phyloP scores from a whole-genome alignment of 2,329 filamentous ascomycete genomes.

The Mariannaea sp. region DNA sequence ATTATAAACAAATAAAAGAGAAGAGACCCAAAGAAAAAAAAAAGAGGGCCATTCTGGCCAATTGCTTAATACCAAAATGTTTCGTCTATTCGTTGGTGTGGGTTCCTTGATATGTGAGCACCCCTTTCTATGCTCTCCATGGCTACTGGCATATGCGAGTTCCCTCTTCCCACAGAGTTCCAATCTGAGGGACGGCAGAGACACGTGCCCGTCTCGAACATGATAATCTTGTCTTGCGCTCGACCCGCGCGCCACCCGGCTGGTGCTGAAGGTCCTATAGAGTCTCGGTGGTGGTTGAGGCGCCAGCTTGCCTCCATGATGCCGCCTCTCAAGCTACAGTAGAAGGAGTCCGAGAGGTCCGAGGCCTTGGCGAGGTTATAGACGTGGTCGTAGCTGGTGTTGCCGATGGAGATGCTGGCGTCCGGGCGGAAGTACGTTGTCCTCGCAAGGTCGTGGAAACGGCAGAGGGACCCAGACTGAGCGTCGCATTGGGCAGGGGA shows the following conservation, averaged over 20 bases:
- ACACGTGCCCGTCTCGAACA: constrained; percentile 42
- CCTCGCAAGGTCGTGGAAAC: constrained; percentile 54
- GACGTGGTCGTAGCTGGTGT: constrained; percentile 41
- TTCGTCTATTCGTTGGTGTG: neutral
- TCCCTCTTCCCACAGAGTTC: constrained; percentile 26
- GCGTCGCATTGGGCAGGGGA: constrained; percentile 44
- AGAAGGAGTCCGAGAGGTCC: constrained; percentile 53
- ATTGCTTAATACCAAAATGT: neutral
- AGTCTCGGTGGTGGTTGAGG: constrained; percentile 33
- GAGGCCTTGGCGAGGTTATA: constrained; percentile 55
- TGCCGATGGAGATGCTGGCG: constrained; percentile 51
- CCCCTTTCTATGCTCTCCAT: neutral
- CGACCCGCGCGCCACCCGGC: constrained; percentile 34
- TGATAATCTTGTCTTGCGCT: constrained; percentile 27
- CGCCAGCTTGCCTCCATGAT: constrained; percentile 49
- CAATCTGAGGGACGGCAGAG: constrained; percentile 32
- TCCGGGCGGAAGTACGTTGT: constrained; percentile 55
- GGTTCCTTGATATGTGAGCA: constrained; percentile 5
- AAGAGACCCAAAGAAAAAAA: neutral
- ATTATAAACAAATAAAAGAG: neutral
- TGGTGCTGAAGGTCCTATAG: constrained; percentile 23
- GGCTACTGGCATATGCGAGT: constrained; percentile 30
- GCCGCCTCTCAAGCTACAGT: constrained; percentile 54
- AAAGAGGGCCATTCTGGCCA: neutral
- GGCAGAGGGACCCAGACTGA: constrained; percentile 43